A percentile compares a stretch with the other conserved stretches of the same genome.
Evolutionary conservation across 208 protist genomes (phyloP).

Genomic region (Trypanosoma cruzi): DNA sequence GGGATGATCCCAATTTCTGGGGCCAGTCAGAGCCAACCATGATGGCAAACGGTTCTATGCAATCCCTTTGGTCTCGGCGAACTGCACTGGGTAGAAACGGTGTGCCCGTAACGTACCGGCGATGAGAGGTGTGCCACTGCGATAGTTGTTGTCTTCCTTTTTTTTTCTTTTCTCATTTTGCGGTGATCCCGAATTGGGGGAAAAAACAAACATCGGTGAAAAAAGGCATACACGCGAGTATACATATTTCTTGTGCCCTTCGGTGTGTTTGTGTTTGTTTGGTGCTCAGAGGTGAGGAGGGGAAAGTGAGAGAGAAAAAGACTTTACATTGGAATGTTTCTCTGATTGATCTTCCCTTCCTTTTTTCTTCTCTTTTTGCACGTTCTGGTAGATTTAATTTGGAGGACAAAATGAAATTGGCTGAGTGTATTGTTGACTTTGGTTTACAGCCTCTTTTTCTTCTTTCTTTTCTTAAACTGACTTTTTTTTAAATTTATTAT

Average conservation of each 20-base stretch:
- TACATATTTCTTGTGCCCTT: background rate
- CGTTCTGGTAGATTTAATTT: background rate
- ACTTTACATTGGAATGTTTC: slow-evolving; percentile 9
- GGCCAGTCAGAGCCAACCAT: slow-evolving; percentile 50
- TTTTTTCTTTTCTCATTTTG: slow-evolving; percentile 13
- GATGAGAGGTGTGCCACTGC: slow-evolving; percentile 20
- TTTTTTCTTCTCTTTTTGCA: slow-evolving; percentile 13
- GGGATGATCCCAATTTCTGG: slow-evolving; percentile 84
- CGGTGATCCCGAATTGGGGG: background rate
- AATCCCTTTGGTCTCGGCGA: slow-evolving; percentile 73
- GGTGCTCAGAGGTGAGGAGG: background rate
- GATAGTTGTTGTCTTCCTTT: background rate
- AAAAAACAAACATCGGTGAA: background rate
- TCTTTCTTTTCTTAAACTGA: slow-evolving; percentile 11
- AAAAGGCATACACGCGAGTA: background rate
- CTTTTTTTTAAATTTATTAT: too few species aligned
- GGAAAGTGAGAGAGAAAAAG: background rate
- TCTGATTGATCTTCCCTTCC: background rate
- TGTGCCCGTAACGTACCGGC: slow-evolving; percentile 59
- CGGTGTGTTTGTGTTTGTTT: background rate
- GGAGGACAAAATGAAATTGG: background rate
- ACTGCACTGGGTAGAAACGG: slow-evolving; percentile 75
- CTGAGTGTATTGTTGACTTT: too few species aligned
- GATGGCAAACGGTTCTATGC: slow-evolving; percentile 75
- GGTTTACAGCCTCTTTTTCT: too few species aligned